Evolutionary conservation across 1,139 yeast species (phyloP).

Genomic region (Pneumocystis murina): DNA sequence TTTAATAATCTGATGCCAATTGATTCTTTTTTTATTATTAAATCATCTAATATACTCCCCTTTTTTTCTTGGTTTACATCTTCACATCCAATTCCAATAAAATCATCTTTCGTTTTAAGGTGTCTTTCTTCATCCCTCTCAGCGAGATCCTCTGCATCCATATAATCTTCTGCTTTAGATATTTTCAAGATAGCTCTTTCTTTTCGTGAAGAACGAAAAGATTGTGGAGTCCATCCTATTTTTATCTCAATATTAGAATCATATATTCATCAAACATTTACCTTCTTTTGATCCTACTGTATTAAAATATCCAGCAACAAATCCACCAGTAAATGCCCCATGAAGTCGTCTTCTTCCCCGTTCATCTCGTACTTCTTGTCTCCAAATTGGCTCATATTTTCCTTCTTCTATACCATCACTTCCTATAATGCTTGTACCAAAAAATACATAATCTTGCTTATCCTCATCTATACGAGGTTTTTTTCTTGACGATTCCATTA

Average conservation of each 20-base stretch:
- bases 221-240: slow-evolving; percentile 23
- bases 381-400: slow-evolving; percentile 12
- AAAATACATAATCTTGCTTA: background rate
- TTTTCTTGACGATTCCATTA: background rate
- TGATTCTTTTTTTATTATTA: slow-evolving; percentile 4
- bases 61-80: background rate
- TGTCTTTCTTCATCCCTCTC: slow-evolving; percentile 17
- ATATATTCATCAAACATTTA: background rate
- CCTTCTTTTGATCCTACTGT: slow-evolving; percentile 25
- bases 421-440: slow-evolving; percentile 1
- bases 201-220: slow-evolving; percentile 18
- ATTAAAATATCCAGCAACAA: slow-evolving; percentile 24
- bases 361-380: slow-evolving; percentile 17
- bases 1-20: slow-evolving; percentile 15
- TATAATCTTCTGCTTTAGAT: slow-evolving; percentile 19
- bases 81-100: slow-evolving; percentile 4
- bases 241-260: background rate
- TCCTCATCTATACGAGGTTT: background rate
- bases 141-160: slow-evolving; percentile 25
- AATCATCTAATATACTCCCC: background rate
- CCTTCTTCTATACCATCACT: background rate
- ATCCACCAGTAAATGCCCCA: slow-evolving; percentile 26
- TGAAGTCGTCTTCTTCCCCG: slow-evolving; percentile 20
- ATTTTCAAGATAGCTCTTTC: slow-evolving; percentile 13
- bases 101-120: slow-evolving; percentile 6